Evolutionary conservation across 352 stramenopile species (phyloP).

Genomic region (Phytophthora europaea): DNA sequence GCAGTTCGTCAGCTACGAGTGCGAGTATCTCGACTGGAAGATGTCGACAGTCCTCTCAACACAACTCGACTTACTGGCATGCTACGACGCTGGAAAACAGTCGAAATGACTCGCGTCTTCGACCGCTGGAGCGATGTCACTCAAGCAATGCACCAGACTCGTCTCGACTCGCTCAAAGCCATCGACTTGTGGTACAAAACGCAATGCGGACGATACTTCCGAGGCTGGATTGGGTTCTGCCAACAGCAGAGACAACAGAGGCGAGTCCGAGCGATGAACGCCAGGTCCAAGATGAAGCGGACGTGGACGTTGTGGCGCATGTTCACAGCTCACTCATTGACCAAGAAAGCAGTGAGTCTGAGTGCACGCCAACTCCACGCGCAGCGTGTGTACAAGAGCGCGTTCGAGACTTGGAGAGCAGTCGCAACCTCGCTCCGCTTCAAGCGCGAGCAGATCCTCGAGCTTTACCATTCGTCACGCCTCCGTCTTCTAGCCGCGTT

Average conservation of each 20-base stretch:
- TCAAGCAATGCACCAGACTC: conserved; percentile 9
- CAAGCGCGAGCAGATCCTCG: conserved; percentile 32
- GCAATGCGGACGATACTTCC: conserved; percentile 23
- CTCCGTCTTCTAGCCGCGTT: conserved; percentile 38
- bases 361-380: neutral
- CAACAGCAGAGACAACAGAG: conserved; percentile 10
- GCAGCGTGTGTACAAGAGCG: neutral
- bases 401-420: conserved; percentile 23
- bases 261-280: conserved; percentile 19
- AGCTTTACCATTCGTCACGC: conserved; percentile 43
- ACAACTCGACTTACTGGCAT: neutral
- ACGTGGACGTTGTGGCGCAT: conserved; percentile 22
- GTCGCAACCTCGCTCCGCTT: conserved; percentile 6
- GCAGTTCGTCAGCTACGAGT: conserved; percentile 18
- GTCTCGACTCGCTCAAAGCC: conserved; percentile 28
- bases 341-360: conserved; percentile 2
- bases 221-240: conserved; percentile 32
- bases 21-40: conserved; percentile 15
- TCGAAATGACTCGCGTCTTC: conserved; percentile 29
- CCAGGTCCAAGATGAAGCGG: conserved; percentile 14
- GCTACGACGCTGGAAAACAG: conserved; percentile 36
- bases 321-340: conserved; percentile 3
- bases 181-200: conserved; percentile 44
- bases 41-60: conserved; percentile 1
- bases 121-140: conserved; percentile 21